phyloP scores from a whole-genome alignment of 208 protist genomes.

The Angomonas ambiguus region DNA sequence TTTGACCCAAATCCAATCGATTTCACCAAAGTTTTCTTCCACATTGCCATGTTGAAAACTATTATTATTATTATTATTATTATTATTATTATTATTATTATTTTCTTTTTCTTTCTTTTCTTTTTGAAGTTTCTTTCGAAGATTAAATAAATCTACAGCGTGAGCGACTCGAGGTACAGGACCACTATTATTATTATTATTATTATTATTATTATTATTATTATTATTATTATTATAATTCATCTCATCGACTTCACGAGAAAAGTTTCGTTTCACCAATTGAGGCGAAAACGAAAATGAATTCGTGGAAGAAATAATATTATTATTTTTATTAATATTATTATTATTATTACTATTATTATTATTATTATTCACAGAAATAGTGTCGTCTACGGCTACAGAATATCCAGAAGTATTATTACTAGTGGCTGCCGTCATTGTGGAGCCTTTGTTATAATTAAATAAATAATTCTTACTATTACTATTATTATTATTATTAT shows the following conservation, averaged over 20 bases:
- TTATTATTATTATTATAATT: background rate
- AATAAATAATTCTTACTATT: background rate
- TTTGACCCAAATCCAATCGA: conserved; percentile 86
- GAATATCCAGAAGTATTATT: background rate
- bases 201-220: too few species aligned
- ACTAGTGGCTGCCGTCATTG: background rate
- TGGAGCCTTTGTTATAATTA: background rate
- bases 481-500: conserved; percentile 1
- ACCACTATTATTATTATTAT: too few species aligned
- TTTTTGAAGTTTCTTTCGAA: background rate
- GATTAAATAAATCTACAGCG: background rate
- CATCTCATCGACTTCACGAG: background rate
- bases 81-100: conserved; percentile 7
- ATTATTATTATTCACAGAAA: background rate
- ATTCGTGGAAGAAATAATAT: too few species aligned
- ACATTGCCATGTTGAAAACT: conserved; percentile 30
- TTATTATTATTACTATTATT: background rate
- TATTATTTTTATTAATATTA: conserved; percentile 2
- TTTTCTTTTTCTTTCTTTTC: conserved; percentile 15
- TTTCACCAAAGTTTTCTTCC: conserved; percentile 56
- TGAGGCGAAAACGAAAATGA: background rate
- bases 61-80: conserved; percentile 14
- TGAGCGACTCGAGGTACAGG: background rate
- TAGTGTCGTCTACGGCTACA: too few species aligned
- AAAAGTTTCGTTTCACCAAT: background rate